These are phyloP conservation scores for Entomophthora muscae DNA, from an alignment of 371 early-diverging fungal species.

Conservation along the genomic window DNA sequence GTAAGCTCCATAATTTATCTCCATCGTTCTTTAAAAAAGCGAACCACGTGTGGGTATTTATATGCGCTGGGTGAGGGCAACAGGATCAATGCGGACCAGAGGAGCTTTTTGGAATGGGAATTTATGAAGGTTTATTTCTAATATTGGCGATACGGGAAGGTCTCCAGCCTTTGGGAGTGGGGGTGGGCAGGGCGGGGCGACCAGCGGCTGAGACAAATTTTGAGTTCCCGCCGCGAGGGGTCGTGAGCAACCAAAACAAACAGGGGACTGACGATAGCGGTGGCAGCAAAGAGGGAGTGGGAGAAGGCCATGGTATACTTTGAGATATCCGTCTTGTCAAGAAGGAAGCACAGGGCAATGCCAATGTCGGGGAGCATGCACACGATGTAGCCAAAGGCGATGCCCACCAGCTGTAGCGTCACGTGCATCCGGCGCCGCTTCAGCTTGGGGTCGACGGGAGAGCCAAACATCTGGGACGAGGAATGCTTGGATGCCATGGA, in stretches of 20 bases:
- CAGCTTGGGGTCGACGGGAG: neutral
- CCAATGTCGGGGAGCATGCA: slow-evolving; percentile 3
- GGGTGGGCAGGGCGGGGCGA: no score
- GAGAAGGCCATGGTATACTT: neutral
- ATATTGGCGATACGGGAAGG: no score
- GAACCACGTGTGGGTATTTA: no score
- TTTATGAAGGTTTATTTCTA: no score
- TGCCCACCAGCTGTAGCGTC: neutral
- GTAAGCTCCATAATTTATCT: no score
- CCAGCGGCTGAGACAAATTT: neutral
- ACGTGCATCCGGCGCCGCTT: neutral
- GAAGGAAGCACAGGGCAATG: neutral
- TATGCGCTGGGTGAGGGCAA: no score
- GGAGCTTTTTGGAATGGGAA: no score
- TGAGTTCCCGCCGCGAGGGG: neutral
- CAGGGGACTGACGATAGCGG: neutral
- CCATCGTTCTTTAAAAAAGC: no score
- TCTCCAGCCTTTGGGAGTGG: no score
- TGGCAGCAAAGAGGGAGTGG: neutral
- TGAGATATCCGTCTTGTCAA: neutral
- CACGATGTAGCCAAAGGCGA: neutral
- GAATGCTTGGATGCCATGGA: neutral
- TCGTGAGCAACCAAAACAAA: slow-evolving; percentile 4
- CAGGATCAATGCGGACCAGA: no score
- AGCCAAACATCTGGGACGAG: neutral